phyloP scores from a whole-genome alignment of 805 yeast genomes.

The Candida lessepsii region DNA sequence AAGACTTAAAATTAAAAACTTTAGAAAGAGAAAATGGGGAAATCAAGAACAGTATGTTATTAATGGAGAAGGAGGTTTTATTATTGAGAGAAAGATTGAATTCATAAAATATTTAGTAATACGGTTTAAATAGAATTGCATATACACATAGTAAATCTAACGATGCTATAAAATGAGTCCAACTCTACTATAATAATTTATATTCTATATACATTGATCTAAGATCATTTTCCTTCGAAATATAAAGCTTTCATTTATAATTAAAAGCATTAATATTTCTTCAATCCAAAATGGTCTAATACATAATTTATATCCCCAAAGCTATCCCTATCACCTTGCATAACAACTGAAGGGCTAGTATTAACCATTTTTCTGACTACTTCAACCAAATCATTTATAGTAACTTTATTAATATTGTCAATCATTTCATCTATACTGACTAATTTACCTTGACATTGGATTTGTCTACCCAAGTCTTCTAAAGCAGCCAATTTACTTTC shows the following conservation, averaged over 20 bases:
- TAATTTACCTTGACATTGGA: slow-evolving; percentile 76
- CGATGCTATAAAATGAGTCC: too few species aligned
- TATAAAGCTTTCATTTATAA: too few species aligned
- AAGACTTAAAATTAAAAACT: slow-evolving; percentile 44
- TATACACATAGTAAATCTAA: slow-evolving; percentile 3
- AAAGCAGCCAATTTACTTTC: slow-evolving; percentile 92
- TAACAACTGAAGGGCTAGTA: slow-evolving; percentile 79
- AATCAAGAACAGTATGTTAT: slow-evolving; percentile 50
- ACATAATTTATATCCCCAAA: slow-evolving; percentile 81
- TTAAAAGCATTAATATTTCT: slow-evolving; percentile 1
- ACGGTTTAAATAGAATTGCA: slow-evolving; percentile 6
- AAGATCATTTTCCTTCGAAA: background rate
- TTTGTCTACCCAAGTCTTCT: slow-evolving; percentile 94
- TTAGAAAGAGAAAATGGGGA: slow-evolving; percentile 57
- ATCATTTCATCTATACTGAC: slow-evolving; percentile 83
- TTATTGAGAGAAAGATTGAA: slow-evolving; percentile 45
- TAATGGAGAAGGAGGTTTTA: slow-evolving; percentile 55
- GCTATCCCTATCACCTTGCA: slow-evolving; percentile 82
- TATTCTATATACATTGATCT: slow-evolving; percentile 7
- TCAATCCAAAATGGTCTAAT: slow-evolving; percentile 59
- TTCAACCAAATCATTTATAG: slow-evolving; percentile 63
- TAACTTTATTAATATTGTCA: slow-evolving; percentile 63
- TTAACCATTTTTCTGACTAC: slow-evolving; percentile 77
- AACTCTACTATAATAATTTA: slow-evolving; percentile 1
- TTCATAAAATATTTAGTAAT: background rate